These are phyloP conservation scores for Cladosporium austrohemisphaericum DNA, from an alignment of 2,329 filamentous ascomycete species.

Conservation along the genomic window DNA sequence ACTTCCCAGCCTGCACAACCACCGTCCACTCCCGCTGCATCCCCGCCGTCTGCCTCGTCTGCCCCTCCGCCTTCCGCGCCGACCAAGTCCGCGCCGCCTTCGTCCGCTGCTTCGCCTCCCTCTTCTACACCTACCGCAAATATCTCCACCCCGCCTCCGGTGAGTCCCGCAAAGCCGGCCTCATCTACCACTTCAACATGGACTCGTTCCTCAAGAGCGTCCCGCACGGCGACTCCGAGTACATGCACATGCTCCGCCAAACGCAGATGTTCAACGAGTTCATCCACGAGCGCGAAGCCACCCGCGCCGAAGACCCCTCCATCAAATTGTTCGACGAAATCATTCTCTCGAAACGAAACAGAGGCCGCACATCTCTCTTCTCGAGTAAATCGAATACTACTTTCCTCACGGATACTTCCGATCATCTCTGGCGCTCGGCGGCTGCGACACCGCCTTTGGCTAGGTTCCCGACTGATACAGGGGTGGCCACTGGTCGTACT, in stretches of 20 bases:
- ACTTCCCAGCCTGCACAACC: conserved; percentile 50
- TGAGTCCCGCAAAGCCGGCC: conserved; percentile 59
- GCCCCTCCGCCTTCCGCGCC: conserved; percentile 62
- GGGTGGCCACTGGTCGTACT: conserved; percentile 55
- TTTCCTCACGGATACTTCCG: conserved; percentile 68
- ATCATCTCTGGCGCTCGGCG: conserved; percentile 74
- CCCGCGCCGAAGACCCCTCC: conserved; percentile 56
- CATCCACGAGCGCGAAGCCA: conserved; percentile 73
- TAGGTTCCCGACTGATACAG: conserved; percentile 57
- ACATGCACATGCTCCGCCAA: conserved; percentile 60
- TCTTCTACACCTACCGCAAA: conserved; percentile 66
- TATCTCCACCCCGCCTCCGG: conserved; percentile 57
- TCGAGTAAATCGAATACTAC: conserved; percentile 58
- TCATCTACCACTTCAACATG: conserved; percentile 64
- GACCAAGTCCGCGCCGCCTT: conserved; percentile 66
- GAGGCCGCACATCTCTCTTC: conserved; percentile 65
- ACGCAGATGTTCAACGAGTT: conserved; percentile 67
- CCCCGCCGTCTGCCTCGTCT: conserved; percentile 59
- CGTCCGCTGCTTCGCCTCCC: conserved; percentile 64
- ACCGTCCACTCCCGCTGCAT: conserved; percentile 58
- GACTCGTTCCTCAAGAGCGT: conserved; percentile 63
- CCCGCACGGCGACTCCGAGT: conserved; percentile 61
- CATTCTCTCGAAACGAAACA: conserved; percentile 71
- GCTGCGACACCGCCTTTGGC: conserved; percentile 55
- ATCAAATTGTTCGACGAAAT: conserved; percentile 81